Evolutionary conservation across 768 basidiomycete species (phyloP), one percentile per base, ranked within the genome.

Genomic region (Kwoniella europaea): DNA sequence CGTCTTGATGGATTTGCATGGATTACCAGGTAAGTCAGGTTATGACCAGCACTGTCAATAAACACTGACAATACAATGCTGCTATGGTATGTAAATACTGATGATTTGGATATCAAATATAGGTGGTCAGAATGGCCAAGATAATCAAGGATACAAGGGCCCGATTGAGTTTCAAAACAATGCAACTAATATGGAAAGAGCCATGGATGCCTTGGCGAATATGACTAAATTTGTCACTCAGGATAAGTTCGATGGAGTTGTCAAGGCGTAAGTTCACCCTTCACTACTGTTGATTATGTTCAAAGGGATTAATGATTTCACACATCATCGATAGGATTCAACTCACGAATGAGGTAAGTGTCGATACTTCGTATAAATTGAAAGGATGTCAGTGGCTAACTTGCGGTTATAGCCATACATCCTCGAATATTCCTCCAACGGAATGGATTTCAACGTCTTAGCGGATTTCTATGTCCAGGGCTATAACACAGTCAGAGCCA

Each of bases 1-100:
- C 56, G 79, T 81, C 12, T 68, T 81, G 69, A 70, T 81, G 55
- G 79, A 81, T 57, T 46, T 81, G 29, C 79, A 81, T 58, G 76
- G 76, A 15, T 29, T 78, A 41, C 79, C 77, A 43, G 76, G 76
- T 67, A 41, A 52, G 15, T 72, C 27, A 27, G 27, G 27, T 27
- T 27, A 27, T 27, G 3, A 27, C 27, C 27, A 27, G 4, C 2
- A 2, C 27, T 27, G 4, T 27, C 27, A 27, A 27, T 27, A 27
- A 27, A n/a, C 2, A 2, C 27, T 27, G 4, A 2, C 27, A 27
- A 27, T 27, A 27, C 2, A 27, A 27, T 27, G 27, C 27, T 27
- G 27, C 4, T 27, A 2, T 2, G 27, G 27, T 27, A 3, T 27
- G 27, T 2, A 27, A 27, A 27, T 27, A 27, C 27, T 27, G 27